Base-by-base conservation (phyloP, 2,329 filamentous ascomycete genomes). In the Podosphaera fusca region DNA sequence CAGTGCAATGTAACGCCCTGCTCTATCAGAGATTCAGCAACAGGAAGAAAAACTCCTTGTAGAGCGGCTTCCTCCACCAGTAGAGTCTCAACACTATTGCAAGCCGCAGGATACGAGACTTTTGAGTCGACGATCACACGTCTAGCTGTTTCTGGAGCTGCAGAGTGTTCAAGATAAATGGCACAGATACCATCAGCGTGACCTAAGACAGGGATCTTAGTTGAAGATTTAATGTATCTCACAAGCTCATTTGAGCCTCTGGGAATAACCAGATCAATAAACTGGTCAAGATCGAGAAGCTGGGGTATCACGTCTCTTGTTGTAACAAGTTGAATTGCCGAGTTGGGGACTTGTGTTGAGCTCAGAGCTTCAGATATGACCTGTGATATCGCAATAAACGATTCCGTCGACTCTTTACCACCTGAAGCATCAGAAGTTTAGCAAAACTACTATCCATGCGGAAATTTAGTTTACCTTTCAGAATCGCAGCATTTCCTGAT, bases 181-280 rank as follows among this genome's bases (percentile, higher is more conserved):
- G 81, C 79, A 72, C 92, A 98, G 58, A 96, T 77, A 40, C 92
- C 92, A 68, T 98, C 92, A 31, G 92, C 92, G 68, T 98, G 92
- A 60, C 92, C 92, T 31, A 98, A 80, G 1, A 98, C 92, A 1
- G 92, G 92, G 64, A 98, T 96, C 67, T 87, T 87, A 56, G 92
- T 95, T 61, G 84, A 84, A 50, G 81, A 78, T 70, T 96, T 95
- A 70, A 95, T 87, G 70, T 87, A 87, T n/a, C 69, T 64, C 4
- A 68, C 63, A 9, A 74, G 63, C 38, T 68, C 64, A 45, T 69
- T 68, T 51, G 71, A 73, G 36, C 65, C 64, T 46, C 92, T 78
- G 1, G 92, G 92, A 63, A 98, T 94, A 61, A 95, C 92, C 34
- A 98, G 82, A 69, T 98, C 92, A 64, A 98, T 94, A 66, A 87